Base-by-base conservation (phyloP, 2,329 filamentous ascomycete genomes). In the Decorospora gaudefroyi region DNA sequence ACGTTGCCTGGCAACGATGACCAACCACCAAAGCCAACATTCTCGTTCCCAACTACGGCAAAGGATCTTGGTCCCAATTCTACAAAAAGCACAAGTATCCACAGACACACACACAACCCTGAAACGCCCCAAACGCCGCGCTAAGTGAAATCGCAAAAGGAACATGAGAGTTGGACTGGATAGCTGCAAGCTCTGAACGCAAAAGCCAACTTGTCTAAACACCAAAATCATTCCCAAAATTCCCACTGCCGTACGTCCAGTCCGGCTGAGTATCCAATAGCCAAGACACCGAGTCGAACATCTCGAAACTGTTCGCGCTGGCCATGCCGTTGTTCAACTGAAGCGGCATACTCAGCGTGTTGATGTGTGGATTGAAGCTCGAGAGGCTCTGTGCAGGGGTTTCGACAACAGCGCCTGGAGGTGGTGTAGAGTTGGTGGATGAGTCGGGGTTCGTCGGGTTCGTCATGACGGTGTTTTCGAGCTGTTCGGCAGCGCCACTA, bases 261-360 rank as follows among this genome's bases (percentile, higher is more conserved):
- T 68, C 65, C 6, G 57, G 61, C 45, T 70, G 67, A 86, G 90
- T 88, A 68, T 96, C 91, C 48, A 96, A 76, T 77, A 95, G 90
- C 91, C 91, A 96, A 68, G 92, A 89, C 61, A 96, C 79, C 1
- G 91, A 89, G 71, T 96, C 90, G 64, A 95, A 96, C 50, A 95
- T 89, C 68, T 95, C 72, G 22, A 72, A 75, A 31, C 70, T 71
- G 34, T 71, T 74, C 31, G 71, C 70, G 51, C 59, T 74, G 31
- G 50, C 68, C 40, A 64, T 61, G 11, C 58, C 68, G 59, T 84
- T 86, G 7, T 82, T 81, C 42, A 87, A 80, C 54, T 81, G 78
- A 51, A 88, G 86, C 9, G 63, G 65, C 64, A 56, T 78, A 77
- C 51, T 74, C 8, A 69, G 46, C 7, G 67, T 68, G 26, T 67